A percentile compares a stretch with the other conserved stretches of the same genome.
These are phyloP conservation scores for Microcyclospora pomicola DNA, from an alignment of 2,329 filamentous ascomycete genomes.

Conservation along the genomic window DNA sequence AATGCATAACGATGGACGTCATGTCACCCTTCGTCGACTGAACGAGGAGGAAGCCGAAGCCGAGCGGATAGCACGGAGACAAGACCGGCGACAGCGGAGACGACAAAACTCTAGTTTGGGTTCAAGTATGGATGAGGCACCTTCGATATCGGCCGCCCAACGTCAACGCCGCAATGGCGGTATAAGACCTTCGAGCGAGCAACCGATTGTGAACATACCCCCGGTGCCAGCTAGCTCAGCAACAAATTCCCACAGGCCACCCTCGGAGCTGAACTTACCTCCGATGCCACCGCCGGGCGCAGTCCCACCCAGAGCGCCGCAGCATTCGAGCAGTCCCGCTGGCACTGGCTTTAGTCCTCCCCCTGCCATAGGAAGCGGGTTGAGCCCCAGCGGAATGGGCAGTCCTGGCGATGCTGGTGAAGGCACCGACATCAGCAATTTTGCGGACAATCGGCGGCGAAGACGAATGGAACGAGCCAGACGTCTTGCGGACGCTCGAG, in stretches of 20 bases:
- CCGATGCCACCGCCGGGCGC: constrained; percentile 8
- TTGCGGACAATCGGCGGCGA: constrained; percentile 40
- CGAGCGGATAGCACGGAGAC: constrained; percentile 40
- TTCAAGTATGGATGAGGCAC: constrained; percentile 21
- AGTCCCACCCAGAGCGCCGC: constrained; percentile 6
- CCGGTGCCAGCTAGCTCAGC: constrained; percentile 17
- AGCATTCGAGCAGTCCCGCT: constrained; percentile 5
- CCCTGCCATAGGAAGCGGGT: constrained; percentile 10
- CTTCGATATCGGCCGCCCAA: constrained; percentile 3
- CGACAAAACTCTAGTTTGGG: constrained; percentile 22
- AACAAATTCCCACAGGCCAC: constrained; percentile 9
- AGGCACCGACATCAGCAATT: constrained; percentile 29
- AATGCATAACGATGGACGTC: constrained; percentile 49
- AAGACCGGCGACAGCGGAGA: constrained; percentile 27
- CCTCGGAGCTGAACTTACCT: constrained; percentile 19
- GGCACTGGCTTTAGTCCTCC: constrained; percentile 4
- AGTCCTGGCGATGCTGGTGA: constrained; percentile 27
- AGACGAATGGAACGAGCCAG: constrained; percentile 40
- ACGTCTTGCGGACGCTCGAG: constrained; percentile 21
- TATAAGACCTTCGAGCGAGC: constrained; percentile 14
- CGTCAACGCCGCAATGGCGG: constrained; percentile 7
- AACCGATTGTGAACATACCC: constrained; percentile 19
- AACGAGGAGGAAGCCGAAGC: constrained; percentile 50
- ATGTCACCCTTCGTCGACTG: constrained; percentile 47
- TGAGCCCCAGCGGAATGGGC: constrained; percentile 12